phyloP scores from a whole-genome alignment of 1,284 basidiomycete genomes.

The Fomitopsis pinicola region DNA sequence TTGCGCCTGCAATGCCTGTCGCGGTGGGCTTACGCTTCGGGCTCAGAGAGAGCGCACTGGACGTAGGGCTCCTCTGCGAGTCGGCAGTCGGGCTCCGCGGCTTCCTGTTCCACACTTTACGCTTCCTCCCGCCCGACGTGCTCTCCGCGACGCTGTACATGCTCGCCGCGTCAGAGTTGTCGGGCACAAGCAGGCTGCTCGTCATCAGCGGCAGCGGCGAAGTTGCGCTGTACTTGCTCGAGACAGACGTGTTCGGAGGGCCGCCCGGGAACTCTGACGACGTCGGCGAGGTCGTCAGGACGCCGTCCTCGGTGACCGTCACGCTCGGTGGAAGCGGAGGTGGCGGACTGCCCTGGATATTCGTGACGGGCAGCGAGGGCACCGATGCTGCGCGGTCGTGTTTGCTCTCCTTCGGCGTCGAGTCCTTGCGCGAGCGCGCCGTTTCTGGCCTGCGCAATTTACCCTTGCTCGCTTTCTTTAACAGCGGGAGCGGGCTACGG shows the following conservation, averaged over 20 bases:
- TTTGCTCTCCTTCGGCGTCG: constrained; percentile 7
- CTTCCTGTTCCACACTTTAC: constrained; percentile 26
- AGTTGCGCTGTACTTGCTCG: constrained; percentile 24
- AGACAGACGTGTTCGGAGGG: constrained; percentile 16
- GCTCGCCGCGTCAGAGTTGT: constrained; percentile 39
- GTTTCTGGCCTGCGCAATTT: constrained; percentile 20
- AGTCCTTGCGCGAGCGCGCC: constrained; percentile 7
- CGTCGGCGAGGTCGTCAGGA: constrained; percentile 1
- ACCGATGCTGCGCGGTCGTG: constrained; percentile 22
- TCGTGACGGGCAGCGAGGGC: constrained; percentile 17
- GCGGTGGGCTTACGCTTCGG: constrained; percentile 26
- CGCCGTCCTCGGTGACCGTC: constrained; percentile 20
- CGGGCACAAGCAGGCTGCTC: constrained; percentile 20
- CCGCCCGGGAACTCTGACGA: constrained; percentile 1
- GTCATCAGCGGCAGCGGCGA: constrained; percentile 18
- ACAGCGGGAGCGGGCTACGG: constrained; percentile 15
- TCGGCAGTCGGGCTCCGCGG: constrained; percentile 11
- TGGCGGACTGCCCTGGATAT: neutral
- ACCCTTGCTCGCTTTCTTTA: constrained; percentile 21
- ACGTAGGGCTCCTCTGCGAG: neutral
- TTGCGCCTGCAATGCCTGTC: constrained; percentile 53
- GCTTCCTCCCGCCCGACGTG: constrained; percentile 31
- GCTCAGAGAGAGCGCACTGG: constrained; percentile 11
- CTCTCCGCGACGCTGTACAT: constrained; percentile 32
- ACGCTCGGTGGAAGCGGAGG: constrained; percentile 11